A percentile compares a stretch with the other conserved stretches of the same genome.
Evolutionary conservation across 2,329 filamentous ascomycete genomes (phyloP).

Genomic region (Coleophoma cylindrospora): DNA sequence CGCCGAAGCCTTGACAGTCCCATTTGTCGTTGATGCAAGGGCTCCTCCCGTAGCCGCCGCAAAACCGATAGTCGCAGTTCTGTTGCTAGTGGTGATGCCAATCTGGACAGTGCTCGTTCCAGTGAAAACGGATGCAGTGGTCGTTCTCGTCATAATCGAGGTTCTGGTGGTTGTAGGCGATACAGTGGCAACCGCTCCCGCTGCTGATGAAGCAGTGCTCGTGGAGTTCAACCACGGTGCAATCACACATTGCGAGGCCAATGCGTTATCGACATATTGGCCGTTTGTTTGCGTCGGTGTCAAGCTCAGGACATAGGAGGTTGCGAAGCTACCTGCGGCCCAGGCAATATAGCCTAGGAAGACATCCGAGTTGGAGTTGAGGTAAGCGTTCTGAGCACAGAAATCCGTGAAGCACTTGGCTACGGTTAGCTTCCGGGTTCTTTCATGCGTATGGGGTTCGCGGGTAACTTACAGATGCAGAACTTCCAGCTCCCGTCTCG

Average conservation of each 20-base stretch:
- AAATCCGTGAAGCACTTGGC: not conserved
- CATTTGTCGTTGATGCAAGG: no score
- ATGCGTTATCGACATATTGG: conserved; percentile 15
- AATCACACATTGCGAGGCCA: conserved; percentile 18
- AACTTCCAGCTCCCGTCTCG: conserved; percentile 40
- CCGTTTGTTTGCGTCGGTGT: conserved; percentile 16
- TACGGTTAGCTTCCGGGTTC: not conserved
- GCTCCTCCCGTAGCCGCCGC: no score
- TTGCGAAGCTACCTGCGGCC: conserved; percentile 29
- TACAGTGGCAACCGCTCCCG: not conserved
- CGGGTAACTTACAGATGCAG: conserved; percentile 19
- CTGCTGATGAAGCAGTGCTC: conserved; percentile 2
- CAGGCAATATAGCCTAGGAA: conserved; percentile 15
- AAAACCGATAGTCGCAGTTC: not conserved
- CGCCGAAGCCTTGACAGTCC: no score
- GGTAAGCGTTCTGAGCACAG: not conserved
- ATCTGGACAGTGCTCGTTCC: not conserved
- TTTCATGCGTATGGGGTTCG: no score
- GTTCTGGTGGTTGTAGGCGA: not conserved
- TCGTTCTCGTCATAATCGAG: not conserved
- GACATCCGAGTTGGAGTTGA: conserved; percentile 1
- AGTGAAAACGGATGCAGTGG: not conserved
- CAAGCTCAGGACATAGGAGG: conserved; percentile 15
- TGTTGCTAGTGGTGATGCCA: not conserved
- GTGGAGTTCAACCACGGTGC: conserved; percentile 14